Evolutionary conservation across 2,329 filamentous ascomycete species (phyloP).

Genomic region (Microsporum ferrugineum): DNA sequence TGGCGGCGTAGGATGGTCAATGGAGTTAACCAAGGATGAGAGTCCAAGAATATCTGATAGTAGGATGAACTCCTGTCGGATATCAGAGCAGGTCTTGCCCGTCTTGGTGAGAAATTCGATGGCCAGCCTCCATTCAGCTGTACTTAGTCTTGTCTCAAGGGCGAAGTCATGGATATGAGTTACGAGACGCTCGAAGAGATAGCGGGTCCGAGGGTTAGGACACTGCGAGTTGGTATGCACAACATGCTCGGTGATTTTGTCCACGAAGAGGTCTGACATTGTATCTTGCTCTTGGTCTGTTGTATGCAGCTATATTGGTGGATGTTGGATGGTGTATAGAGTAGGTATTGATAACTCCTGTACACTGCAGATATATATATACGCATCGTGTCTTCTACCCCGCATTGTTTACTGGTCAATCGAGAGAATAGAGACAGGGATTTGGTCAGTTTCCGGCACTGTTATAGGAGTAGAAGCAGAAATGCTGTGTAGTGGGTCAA

Average conservation of each 20-base stretch:
- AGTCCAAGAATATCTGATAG: constrained; percentile 70
- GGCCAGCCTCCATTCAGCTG: constrained; percentile 65
- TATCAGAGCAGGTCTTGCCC: constrained; percentile 62
- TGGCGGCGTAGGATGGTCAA: constrained; percentile 69
- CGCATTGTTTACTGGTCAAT: neutral
- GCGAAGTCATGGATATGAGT: constrained; percentile 73
- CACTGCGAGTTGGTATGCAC: constrained; percentile 63
- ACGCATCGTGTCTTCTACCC: neutral
- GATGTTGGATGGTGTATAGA: neutral
- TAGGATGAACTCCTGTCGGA: constrained; percentile 69
- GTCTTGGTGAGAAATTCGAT: constrained; percentile 60
- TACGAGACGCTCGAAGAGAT: constrained; percentile 61
- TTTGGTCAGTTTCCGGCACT: neutral
- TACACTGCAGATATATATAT: neutral
- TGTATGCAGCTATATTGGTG: neutral
- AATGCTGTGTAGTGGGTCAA: neutral
- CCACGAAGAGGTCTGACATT: constrained; percentile 19
- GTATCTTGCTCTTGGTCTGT: neutral
- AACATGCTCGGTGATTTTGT: constrained; percentile 25
- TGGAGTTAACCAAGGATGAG: constrained; percentile 67
- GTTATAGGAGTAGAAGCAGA: neutral
- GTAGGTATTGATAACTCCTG: neutral
- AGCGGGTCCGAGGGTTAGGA: constrained; percentile 53
- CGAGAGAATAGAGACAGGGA: neutral
- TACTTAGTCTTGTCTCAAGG: constrained; percentile 63